phyloP scores from a whole-genome alignment of 1,284 basidiomycete species.

The Marasmius oreades region DNA sequence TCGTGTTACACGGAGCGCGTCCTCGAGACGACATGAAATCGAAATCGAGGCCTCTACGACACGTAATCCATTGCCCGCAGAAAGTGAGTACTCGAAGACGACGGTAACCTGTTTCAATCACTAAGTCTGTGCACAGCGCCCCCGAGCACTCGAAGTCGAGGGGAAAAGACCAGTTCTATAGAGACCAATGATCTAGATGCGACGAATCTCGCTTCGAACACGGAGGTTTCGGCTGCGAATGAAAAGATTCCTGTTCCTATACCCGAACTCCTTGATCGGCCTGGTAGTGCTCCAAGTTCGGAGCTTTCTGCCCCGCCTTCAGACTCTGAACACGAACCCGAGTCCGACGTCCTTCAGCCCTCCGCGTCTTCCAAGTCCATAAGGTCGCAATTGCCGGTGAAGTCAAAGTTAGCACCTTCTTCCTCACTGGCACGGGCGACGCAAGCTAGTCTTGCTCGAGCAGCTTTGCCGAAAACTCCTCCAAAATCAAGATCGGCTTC shows the following conservation, averaged over 20 bases:
- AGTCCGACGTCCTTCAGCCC: background rate
- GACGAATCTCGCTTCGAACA: no score
- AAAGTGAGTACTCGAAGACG: background rate
- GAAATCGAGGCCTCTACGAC: background rate
- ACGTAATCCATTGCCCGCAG: background rate
- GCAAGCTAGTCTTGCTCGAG: background rate
- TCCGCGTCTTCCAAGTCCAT: background rate
- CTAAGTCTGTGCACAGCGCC: background rate
- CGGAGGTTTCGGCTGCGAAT: no score
- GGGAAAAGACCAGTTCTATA: no score
- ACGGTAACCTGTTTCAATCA: background rate
- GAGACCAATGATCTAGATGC: no score
- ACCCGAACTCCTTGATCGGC: no score
- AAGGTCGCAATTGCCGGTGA: background rate
- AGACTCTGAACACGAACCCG: background rate
- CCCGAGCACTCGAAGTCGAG: background rate
- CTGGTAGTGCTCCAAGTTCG: background rate
- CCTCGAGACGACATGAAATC: background rate
- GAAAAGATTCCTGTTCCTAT: no score
- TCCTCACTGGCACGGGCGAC: background rate
- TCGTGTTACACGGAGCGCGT: background rate
- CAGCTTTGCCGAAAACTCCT: background rate
- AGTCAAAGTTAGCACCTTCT: background rate
- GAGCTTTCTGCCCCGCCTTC: background rate
- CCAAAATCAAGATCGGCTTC: background rate